Evolutionary conservation across 2,329 filamentous ascomycete genomes (phyloP).

Genomic region (Fusarium nodosum): DNA sequence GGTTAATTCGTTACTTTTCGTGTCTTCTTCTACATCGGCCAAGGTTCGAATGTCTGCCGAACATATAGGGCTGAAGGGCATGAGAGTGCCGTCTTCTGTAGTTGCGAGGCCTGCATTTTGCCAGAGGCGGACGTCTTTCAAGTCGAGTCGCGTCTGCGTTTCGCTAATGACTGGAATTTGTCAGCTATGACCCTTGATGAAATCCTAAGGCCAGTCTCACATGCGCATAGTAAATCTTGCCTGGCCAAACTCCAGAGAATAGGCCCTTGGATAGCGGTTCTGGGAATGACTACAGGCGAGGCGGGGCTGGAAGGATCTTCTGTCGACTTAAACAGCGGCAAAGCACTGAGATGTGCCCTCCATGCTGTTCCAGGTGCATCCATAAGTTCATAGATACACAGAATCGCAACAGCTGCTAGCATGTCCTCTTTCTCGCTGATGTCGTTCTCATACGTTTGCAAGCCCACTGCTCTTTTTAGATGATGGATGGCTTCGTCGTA

Average conservation of each 20-base stretch:
- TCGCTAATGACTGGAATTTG: slow-evolving; percentile 36
- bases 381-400: slow-evolving; percentile 77
- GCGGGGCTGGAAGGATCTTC: slow-evolving; percentile 38
- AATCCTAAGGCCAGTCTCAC: not conserved
- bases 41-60: slow-evolving; percentile 59
- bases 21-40: slow-evolving; percentile 71
- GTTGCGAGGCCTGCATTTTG: slow-evolving; percentile 71
- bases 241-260: slow-evolving; percentile 47
- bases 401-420: slow-evolving; percentile 73
- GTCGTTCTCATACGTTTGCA: slow-evolving; percentile 58
- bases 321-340: slow-evolving; percentile 70
- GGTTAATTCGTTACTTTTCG: slow-evolving; percentile 73
- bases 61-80: slow-evolving; percentile 53
- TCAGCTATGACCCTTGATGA: not conserved
- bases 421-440: slow-evolving; percentile 57
- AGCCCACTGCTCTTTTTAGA: slow-evolving; percentile 34
- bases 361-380: slow-evolving; percentile 73
- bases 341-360: slow-evolving; percentile 74
- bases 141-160: slow-evolving; percentile 60
- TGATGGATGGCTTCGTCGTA: slow-evolving; percentile 43
- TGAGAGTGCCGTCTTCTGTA: slow-evolving; percentile 45
- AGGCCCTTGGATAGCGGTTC: slow-evolving; percentile 41
- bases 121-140: slow-evolving; percentile 73
- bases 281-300: slow-evolving; percentile 34
- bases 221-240: slow-evolving; percentile 43